Conservation (phyloP, 768 basidiomycete genomes). For the Suillus plorans region DNA sequence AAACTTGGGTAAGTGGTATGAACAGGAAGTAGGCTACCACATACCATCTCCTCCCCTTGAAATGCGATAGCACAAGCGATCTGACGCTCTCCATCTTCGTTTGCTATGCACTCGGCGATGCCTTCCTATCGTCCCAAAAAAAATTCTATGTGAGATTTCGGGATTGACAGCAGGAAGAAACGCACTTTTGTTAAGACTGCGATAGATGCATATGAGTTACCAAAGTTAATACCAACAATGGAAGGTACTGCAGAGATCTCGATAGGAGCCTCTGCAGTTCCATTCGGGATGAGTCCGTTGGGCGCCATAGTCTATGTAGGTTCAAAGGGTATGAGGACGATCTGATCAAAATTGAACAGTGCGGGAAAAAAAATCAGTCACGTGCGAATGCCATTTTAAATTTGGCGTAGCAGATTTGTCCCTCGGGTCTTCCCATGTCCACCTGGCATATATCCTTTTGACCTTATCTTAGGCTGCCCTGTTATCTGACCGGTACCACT, state of each 20-base stretch:
- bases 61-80: constrained; percentile 94
- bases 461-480: no score
- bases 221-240: constrained; percentile 94
- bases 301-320: constrained; percentile 35
- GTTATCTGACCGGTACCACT: no score
- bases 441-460: no score
- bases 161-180: constrained; percentile 2
- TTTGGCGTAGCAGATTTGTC: no score
- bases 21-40: constrained; percentile 28
- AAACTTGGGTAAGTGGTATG: constrained; percentile 8
- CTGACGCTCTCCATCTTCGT: constrained; percentile 98
- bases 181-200: constrained; percentile 91
- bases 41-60: constrained; percentile 85
- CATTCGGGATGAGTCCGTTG: constrained; percentile 47
- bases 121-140: constrained; percentile 60
- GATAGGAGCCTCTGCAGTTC: constrained; percentile 45
- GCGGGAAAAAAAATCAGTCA: constrained; percentile 6
- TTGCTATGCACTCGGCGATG: constrained; percentile 91
- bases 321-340: background rate
- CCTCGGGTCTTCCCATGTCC: no score
- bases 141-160: background rate
- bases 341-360: constrained; percentile 1
- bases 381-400: background rate
- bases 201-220: constrained; percentile 92
- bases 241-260: constrained; percentile 41